phyloP scores from a whole-genome alignment of 2,329 filamentous ascomycete genomes.

The Aspergillus hiratsukae region DNA sequence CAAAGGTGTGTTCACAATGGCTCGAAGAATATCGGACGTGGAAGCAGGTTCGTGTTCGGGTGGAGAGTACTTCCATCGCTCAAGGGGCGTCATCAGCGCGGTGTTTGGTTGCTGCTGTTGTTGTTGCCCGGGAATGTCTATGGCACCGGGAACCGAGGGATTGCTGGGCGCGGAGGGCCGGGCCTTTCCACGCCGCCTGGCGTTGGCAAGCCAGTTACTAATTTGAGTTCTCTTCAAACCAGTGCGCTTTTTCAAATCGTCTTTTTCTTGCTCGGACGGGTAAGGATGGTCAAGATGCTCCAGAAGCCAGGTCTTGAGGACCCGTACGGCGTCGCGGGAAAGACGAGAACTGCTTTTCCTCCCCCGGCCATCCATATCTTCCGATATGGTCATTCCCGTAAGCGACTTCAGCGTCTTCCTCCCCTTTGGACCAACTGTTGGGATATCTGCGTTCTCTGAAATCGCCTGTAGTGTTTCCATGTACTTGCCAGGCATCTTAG shows the following conservation, averaged over 20 bases:
- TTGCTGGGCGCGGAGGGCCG: constrained; percentile 58
- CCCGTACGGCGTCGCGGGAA: constrained; percentile 71
- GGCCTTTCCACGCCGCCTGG: constrained; percentile 75
- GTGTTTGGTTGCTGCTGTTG: constrained; percentile 35
- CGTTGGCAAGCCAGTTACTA: constrained; percentile 89
- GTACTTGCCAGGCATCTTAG: constrained; percentile 37
- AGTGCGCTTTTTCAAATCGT: constrained; percentile 70
- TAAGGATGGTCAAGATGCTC: constrained; percentile 80
- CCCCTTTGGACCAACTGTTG: constrained; percentile 35
- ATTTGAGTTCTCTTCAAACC: constrained; percentile 80
- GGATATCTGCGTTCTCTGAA: constrained; percentile 39
- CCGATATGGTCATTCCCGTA: constrained; percentile 27
- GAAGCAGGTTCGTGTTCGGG: constrained; percentile 66
- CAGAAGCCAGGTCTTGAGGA: constrained; percentile 79
- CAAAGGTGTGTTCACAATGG: constrained; percentile 46
- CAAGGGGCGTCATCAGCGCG: constrained; percentile 57
- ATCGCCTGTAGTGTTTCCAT: constrained; percentile 43
- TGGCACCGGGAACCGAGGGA: constrained; percentile 65
- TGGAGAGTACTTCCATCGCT: constrained; percentile 66
- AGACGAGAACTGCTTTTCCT: constrained; percentile 72
- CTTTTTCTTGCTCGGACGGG: constrained; percentile 81
- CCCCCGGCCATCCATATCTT: constrained; percentile 35
- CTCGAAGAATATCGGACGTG: constrained; percentile 59
- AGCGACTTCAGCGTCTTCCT: constrained; percentile 41
- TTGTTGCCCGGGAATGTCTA: constrained; percentile 63